Evolutionary conservation across 768 basidiomycete genomes (phyloP).

Genomic region (Trametes meyenii): DNA sequence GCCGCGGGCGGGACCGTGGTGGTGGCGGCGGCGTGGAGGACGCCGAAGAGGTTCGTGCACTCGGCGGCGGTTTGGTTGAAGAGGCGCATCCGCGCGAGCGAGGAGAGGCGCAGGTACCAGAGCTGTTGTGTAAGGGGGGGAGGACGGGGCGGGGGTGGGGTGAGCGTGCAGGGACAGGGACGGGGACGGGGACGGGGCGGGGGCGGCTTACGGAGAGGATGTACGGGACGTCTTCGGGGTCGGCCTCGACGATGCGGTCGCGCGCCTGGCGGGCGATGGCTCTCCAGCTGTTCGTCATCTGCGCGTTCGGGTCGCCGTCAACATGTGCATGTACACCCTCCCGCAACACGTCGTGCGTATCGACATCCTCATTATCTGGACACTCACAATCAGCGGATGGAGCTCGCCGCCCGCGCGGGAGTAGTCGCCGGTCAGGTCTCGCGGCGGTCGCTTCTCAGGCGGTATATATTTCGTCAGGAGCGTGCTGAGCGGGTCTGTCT

Average conservation of each 20-base stretch:
- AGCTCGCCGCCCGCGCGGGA: conserved; percentile 63
- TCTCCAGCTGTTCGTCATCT: conserved; percentile 92
- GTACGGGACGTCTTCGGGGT: conserved; percentile 66
- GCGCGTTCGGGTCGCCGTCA: conserved; percentile 7
- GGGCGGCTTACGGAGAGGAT: conserved; percentile 62
- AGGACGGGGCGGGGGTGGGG: too few species aligned
- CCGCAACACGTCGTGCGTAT: neutral
- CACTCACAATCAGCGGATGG: conserved; percentile 78
- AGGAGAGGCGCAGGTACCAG: conserved; percentile 82
- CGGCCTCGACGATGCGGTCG: conserved; percentile 70
- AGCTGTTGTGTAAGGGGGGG: too few species aligned
- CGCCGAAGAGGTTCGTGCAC: conserved; percentile 76
- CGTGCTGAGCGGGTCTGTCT: conserved; percentile 85
- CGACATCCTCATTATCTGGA: too few species aligned
- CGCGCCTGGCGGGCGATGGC: conserved; percentile 83
- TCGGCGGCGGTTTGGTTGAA: conserved; percentile 89
- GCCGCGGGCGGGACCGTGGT: conserved; percentile 35
- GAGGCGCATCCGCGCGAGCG: conserved; percentile 77
- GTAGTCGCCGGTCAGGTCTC: conserved; percentile 74
- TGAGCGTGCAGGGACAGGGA: neutral
- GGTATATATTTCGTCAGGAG: conserved; percentile 85
- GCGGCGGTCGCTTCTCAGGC: conserved; percentile 69
- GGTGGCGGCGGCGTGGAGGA: conserved; percentile 51
- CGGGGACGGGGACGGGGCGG: neutral
- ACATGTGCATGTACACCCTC: neutral